Evolutionary conservation across 768 basidiomycete genomes (phyloP).

Genomic region (Lentinula aciculospora): DNA sequence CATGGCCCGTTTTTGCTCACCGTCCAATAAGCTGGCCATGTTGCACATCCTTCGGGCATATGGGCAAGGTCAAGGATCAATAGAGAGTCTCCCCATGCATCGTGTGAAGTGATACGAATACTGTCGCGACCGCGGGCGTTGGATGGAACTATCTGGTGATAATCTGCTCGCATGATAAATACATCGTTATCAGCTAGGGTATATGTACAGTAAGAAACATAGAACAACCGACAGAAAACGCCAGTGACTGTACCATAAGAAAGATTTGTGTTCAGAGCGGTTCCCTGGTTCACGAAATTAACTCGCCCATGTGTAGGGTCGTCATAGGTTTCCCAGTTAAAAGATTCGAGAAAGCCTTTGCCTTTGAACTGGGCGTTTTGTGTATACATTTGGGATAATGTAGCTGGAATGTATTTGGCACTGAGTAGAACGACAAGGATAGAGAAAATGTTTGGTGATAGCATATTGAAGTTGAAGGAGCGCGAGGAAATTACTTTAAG

Average conservation of each 20-base stretch:
- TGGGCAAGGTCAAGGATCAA: conserved; percentile 48
- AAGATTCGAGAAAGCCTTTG: conserved; percentile 37
- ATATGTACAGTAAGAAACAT: background rate
- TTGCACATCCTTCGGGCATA: conserved; percentile 55
- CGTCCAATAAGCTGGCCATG: conserved; percentile 67
- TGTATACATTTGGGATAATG: conserved; percentile 4
- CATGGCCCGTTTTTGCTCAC: conserved; percentile 44
- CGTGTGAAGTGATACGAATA: conserved; percentile 43
- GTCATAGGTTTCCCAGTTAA: conserved; percentile 41
- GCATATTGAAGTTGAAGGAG: background rate
- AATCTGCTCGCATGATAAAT: conserved; percentile 58
- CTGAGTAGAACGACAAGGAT: background rate
- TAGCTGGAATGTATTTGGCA: background rate
- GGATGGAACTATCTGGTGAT: conserved; percentile 26
- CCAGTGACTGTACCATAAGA: conserved; percentile 36
- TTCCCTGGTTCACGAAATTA: conserved; percentile 44
- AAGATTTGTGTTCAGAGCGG: conserved; percentile 37
- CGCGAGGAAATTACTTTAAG: background rate
- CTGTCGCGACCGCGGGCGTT: conserved; percentile 48
- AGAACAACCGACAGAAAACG: background rate
- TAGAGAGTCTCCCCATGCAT: conserved; percentile 39
- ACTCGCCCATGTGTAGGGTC: conserved; percentile 69
- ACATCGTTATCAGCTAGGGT: conserved; percentile 28
- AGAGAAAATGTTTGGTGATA: background rate
- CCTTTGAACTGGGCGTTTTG: conserved; percentile 19